These are phyloP conservation scores for Termitomyces sp. DNA, from an alignment of 768 basidiomycete species.

Conservation along the genomic window DNA sequence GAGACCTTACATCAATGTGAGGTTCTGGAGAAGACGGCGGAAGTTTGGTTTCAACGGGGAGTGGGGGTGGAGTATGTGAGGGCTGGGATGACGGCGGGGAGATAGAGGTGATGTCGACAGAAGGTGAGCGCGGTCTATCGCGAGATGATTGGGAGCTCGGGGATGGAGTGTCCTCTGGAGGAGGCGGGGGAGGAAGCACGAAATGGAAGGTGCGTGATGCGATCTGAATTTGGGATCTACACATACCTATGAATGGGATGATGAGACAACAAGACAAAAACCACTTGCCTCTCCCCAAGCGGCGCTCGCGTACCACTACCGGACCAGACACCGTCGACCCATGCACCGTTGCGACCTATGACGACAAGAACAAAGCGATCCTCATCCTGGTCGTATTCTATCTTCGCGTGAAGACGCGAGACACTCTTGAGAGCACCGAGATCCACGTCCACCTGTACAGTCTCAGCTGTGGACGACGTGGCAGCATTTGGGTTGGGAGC, in stretches of 20 bases:
- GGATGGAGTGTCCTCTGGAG: constrained; percentile 75
- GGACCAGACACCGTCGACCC: constrained; percentile 97
- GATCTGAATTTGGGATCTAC: constrained; percentile 92
- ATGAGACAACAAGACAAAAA: neutral
- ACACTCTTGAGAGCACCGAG: constrained; percentile 96
- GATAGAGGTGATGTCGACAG: constrained; percentile 76
- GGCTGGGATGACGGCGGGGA: constrained; percentile 80
- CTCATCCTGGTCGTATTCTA: constrained; percentile 88
- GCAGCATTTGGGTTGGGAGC: constrained; percentile 45
- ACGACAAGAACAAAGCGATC: constrained; percentile 88
- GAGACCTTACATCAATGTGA: constrained; percentile 31
- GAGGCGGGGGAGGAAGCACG: constrained; percentile 83
- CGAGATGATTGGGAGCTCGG: constrained; percentile 71
- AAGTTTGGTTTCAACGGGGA: constrained; percentile 41
- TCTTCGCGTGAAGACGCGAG: constrained; percentile 93
- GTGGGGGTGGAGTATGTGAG: constrained; percentile 67
- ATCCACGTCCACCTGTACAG: constrained; percentile 73
- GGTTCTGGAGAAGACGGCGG: constrained; percentile 38
- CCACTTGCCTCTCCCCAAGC: constrained; percentile 67
- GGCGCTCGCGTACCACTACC: constrained; percentile 84
- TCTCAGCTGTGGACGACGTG: constrained; percentile 54
- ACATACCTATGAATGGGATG: constrained; percentile 8
- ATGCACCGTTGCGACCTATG: constrained; percentile 94
- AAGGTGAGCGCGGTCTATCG: constrained; percentile 69
- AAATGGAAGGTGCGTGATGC: constrained; percentile 97